phyloP scores from a whole-genome alignment of 495 filamentous ascomycete species.

The Penicillium canariense region DNA sequence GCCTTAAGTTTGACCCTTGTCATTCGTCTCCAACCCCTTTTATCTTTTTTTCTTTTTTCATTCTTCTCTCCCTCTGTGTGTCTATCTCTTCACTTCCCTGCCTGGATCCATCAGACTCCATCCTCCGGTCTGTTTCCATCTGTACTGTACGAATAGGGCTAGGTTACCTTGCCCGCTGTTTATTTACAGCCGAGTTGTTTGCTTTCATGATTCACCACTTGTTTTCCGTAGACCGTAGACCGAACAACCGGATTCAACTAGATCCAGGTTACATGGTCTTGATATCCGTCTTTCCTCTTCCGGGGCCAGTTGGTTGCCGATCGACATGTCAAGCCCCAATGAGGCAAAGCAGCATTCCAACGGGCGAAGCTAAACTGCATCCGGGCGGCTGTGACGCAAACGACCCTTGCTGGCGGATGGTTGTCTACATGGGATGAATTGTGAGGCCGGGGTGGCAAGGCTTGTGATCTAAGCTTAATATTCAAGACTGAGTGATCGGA shows the following conservation, averaged over 20 bases:
- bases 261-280: constrained; percentile 20
- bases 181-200: constrained; percentile 27
- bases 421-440: not conserved
- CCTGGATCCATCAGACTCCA: not conserved
- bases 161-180: constrained; percentile 15
- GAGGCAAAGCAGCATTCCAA: constrained; percentile 30
- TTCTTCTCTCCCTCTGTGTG: not conserved
- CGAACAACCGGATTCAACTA: not conserved
- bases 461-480: constrained; percentile 3
- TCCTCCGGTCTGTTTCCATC: constrained; percentile 9
- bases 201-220: constrained; percentile 10
- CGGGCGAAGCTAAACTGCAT: constrained; percentile 30
- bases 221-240: constrained; percentile 1
- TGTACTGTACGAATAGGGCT: constrained; percentile 12
- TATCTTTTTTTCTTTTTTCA: not conserved
- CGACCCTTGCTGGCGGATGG: constrained; percentile 10
- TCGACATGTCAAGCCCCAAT: constrained; percentile 30
- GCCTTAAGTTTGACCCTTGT: not conserved
- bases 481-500: not conserved
- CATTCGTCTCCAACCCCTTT: not conserved
- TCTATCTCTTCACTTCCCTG: not conserved
- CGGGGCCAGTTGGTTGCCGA: constrained; percentile 2
- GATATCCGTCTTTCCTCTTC: not conserved
- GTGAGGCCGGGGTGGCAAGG: not conserved
- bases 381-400: constrained; percentile 37